phyloP scores from a whole-genome alignment of 176 grass and related monocot genomes.

The Ananas comosus region DNA sequence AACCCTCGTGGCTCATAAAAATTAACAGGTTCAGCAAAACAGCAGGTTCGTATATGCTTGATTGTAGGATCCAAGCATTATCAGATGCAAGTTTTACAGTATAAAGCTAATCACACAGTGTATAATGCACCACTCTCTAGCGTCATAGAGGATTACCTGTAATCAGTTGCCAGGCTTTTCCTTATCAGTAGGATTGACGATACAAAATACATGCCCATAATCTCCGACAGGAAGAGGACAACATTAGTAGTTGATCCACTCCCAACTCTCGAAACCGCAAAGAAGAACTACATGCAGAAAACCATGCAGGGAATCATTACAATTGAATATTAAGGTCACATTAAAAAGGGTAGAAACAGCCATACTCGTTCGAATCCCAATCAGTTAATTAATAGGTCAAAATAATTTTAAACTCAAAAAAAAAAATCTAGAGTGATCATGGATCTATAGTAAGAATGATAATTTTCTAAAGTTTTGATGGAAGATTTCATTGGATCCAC shows the following conservation, averaged over 20 bases:
- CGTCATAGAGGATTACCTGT: slow-evolving; percentile 44
- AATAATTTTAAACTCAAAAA: too few relatives aligned
- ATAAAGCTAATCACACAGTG: not conserved
- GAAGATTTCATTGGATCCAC: too few relatives aligned
- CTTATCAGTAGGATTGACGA: slow-evolving; percentile 97
- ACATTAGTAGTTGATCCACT: slow-evolving; percentile 93
- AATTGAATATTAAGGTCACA: not conserved
- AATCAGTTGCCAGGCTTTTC: slow-evolving; percentile 92
- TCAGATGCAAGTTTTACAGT: not conserved
- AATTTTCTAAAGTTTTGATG: too few relatives aligned
- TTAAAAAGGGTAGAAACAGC: too few relatives aligned
- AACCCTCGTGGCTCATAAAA: too few relatives aligned
- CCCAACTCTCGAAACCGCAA: slow-evolving; percentile 93
- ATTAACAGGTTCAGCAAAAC: not conserved
- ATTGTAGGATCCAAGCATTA: slow-evolving; percentile 1
- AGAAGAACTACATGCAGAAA: slow-evolving; percentile 76
- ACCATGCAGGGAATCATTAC: not conserved
- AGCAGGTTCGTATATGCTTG: not conserved
- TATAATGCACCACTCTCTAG: too few relatives aligned
- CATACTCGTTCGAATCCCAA: too few relatives aligned
- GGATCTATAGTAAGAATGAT: too few relatives aligned
- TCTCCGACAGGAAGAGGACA: slow-evolving; percentile 92
- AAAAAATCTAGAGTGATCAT: too few relatives aligned
- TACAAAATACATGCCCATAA: slow-evolving; percentile 99
- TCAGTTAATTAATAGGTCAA: too few relatives aligned